A percentile compares a stretch with the other conserved stretches of the same genome.
phyloP scores from a whole-genome alignment of 306 rosid genomes.

The Glycine tomentella region DNA sequence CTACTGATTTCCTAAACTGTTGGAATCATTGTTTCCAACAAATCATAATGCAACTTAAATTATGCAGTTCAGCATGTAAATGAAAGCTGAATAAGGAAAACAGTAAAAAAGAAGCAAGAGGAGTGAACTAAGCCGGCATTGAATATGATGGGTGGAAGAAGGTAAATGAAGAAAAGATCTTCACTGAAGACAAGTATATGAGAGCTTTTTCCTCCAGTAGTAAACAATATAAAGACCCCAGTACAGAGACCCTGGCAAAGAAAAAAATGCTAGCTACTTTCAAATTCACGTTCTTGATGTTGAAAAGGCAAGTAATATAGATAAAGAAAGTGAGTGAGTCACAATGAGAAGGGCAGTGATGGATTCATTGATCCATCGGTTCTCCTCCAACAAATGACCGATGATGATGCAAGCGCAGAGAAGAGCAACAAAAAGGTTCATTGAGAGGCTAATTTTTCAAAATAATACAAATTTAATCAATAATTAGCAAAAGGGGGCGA shows the following conservation, averaged over 20 bases:
- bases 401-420: constrained; percentile 85
- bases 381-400: constrained; percentile 88
- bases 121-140: constrained; percentile 80
- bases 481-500: no score
- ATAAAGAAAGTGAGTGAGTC: constrained; percentile 72
- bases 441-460: no score
- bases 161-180: constrained; percentile 96
- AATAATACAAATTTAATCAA: no score
- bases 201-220: constrained; percentile 90
- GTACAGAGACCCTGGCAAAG: constrained; percentile 79
- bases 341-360: constrained; percentile 91
- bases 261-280: background rate
- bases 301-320: background rate
- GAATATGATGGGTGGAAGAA: constrained; percentile 98
- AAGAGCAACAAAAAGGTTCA: constrained; percentile 88
- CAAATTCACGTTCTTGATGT: background rate
- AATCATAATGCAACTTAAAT: background rate
- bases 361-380: constrained; percentile 94
- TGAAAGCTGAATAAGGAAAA: background rate
- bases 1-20: no score
- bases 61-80: background rate
- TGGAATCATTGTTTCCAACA: background rate
- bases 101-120: background rate
- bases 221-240: constrained; percentile 73
- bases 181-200: constrained; percentile 79